A percentile compares a stretch with the other conserved stretches of the same genome.
phyloP scores from a whole-genome alignment of 225 moss, liverwort and hornwort species.

The Bryum argenteum region DNA sequence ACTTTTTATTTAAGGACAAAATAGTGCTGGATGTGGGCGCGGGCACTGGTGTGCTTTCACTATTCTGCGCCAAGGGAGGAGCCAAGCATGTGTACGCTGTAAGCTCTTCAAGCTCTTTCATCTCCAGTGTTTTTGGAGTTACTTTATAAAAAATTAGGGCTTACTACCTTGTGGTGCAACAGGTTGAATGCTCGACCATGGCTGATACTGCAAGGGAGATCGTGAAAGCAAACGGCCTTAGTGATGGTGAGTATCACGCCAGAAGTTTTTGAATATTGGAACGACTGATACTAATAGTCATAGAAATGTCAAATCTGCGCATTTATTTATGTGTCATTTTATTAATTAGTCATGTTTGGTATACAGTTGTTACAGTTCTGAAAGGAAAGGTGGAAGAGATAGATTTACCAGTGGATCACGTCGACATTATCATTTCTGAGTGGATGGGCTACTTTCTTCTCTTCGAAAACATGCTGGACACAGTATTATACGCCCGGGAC shows the following conservation, averaged over 20 bases:
- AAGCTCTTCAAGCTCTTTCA: conserved; percentile 9
- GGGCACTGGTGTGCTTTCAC: conserved; percentile 93
- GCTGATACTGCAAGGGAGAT: conserved; percentile 94
- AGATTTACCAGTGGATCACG: conserved; percentile 68
- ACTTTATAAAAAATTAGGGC: conserved; percentile 54
- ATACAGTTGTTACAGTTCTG: conserved; percentile 84
- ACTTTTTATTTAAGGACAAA: conserved; percentile 90
- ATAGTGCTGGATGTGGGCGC: conserved; percentile 94
- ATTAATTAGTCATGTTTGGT: conserved; percentile 10
- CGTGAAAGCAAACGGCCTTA: conserved; percentile 88
- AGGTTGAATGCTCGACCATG: conserved; percentile 99
- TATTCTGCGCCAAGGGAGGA: conserved; percentile 94
- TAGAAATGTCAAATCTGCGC: too few relatives aligned
- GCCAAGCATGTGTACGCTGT: conserved; percentile 98
- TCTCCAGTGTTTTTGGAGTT: neutral
- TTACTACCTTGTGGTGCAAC: conserved; percentile 73
- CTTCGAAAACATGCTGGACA: conserved; percentile 98
- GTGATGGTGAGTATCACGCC: conserved; percentile 80
- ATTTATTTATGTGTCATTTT: too few relatives aligned
- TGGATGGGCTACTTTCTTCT: conserved; percentile 99
- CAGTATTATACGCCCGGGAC: conserved; percentile 91
- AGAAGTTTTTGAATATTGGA: neutral
- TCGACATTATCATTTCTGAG: conserved; percentile 96
- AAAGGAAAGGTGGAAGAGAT: conserved; percentile 99
- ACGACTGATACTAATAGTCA: too few relatives aligned